A percentile compares a stretch with the other conserved stretches of the same genome.
These are phyloP conservation scores for Dictyostelium brefeldianum DNA, from an alignment of 78 protist species.

Conservation along the genomic window DNA sequence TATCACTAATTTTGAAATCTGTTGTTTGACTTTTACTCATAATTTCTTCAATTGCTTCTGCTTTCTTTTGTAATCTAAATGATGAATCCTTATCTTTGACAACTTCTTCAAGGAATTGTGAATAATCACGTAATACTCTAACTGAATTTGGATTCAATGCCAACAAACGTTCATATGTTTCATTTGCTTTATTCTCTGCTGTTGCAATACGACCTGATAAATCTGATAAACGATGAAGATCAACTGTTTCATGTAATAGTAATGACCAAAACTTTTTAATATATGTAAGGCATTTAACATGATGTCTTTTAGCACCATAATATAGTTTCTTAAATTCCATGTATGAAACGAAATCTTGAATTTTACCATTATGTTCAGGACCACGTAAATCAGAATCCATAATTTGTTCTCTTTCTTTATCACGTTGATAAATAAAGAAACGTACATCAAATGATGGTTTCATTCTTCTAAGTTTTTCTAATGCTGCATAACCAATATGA, in stretches of 20 bases:
- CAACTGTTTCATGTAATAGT: constrained; percentile 49
- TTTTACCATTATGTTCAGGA: constrained; percentile 35
- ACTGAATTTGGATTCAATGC: constrained; percentile 68
- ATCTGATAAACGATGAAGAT: constrained; percentile 48
- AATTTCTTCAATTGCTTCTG: constrained; percentile 24
- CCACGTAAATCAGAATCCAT: constrained; percentile 76
- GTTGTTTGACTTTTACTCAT: constrained; percentile 43
- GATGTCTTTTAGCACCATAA: constrained; percentile 50
- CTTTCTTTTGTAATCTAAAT: constrained; percentile 22
- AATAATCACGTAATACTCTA: constrained; percentile 57
- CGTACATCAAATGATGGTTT: constrained; percentile 48
- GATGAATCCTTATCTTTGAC: constrained; percentile 49
- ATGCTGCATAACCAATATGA: constrained; percentile 71
- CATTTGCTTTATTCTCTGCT: constrained; percentile 52
- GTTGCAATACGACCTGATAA: constrained; percentile 62
- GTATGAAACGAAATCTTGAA: constrained; percentile 67
- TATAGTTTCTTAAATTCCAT: constrained; percentile 77
- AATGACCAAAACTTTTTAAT: constrained; percentile 50
- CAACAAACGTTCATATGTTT: constrained; percentile 54
- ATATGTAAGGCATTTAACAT: constrained; percentile 29
- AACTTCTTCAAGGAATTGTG: constrained; percentile 75
- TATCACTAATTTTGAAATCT: constrained; percentile 9
- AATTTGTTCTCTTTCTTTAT: constrained; percentile 64
- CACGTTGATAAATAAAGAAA: constrained; percentile 66
- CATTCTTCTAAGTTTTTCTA: constrained; percentile 56